These are phyloP conservation scores for Lactarius hatsudake DNA, from an alignment of 768 basidiomycete species.

Conservation along the genomic window DNA sequence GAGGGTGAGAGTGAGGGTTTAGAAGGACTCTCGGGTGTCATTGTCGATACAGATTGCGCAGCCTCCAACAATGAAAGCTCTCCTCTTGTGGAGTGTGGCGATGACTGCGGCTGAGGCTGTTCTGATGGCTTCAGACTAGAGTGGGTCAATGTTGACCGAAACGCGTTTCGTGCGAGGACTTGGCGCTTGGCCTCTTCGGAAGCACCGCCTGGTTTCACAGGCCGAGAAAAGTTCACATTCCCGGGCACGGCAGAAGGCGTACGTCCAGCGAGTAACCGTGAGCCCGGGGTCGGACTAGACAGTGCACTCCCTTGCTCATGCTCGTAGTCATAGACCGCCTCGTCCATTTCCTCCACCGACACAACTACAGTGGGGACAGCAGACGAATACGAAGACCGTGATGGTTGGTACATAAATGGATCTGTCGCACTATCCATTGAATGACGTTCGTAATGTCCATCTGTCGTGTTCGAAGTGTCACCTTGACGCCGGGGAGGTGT, in stretches of 20 bases:
- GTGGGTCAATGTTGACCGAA: constrained; percentile 27
- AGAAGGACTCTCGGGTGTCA: neutral
- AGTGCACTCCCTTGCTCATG: constrained; percentile 15
- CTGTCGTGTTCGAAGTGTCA: neutral
- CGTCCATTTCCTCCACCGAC: constrained; percentile 40
- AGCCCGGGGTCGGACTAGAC: constrained; percentile 30
- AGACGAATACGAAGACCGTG: constrained; percentile 18
- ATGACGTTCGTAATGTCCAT: neutral
- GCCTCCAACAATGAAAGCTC: constrained; percentile 14
- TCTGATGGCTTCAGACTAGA: constrained; percentile 8
- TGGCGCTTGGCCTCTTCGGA: constrained; percentile 42
- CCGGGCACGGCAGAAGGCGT: constrained; percentile 46
- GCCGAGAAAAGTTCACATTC: constrained; percentile 62
- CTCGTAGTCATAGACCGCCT: constrained; percentile 2
- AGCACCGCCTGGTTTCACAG: constrained; percentile 47
- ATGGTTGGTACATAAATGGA: constrained; percentile 26
- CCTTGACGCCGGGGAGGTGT: neutral
- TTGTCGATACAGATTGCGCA: constrained; percentile 9
- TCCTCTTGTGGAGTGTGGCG: constrained; percentile 3
- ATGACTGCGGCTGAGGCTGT: constrained; percentile 10
- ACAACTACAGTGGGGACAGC: constrained; percentile 53
- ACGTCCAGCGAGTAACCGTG: constrained; percentile 31
- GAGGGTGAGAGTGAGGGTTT: neutral
- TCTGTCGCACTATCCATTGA: constrained; percentile 19
- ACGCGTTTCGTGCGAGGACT: constrained; percentile 59